Conservation (phyloP, 169 alveolate genomes). For the Theileria luwenshuni region DNA sequence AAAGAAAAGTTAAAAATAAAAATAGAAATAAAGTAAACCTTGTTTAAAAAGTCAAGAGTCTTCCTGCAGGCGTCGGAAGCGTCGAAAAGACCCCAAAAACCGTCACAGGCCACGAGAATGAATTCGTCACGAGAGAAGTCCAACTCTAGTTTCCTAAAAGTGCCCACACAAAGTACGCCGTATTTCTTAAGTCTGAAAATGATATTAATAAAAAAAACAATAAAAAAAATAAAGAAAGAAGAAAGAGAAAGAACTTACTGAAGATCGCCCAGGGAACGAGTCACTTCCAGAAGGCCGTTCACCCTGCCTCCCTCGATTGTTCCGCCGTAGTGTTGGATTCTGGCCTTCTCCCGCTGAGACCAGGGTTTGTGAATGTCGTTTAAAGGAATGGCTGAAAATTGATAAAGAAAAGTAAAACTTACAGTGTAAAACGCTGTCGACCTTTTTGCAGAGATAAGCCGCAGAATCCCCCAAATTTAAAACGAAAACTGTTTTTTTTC, state of each 20-base stretch:
- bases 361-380: conserved; percentile 96
- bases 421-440: conserved; percentile 50
- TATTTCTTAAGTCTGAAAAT: conserved; percentile 74
- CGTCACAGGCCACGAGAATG: conserved; percentile 96
- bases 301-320: conserved; percentile 94
- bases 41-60: conserved; percentile 23
- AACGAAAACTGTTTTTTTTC: conserved; percentile 66
- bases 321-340: conserved; percentile 94
- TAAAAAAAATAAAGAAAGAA: neutral
- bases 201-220: neutral
- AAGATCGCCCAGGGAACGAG: conserved; percentile 96
- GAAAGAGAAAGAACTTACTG: conserved; percentile 80
- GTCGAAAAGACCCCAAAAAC: conserved; percentile 81
- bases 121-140: conserved; percentile 85
- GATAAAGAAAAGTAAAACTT: neutral
- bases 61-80: conserved; percentile 66
- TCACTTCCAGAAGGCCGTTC: conserved; percentile 92
- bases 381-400: conserved; percentile 83
- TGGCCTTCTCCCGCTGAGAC: conserved; percentile 88
- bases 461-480: conserved; percentile 83
- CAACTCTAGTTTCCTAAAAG: conserved; percentile 71
- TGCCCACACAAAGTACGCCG: conserved; percentile 79
- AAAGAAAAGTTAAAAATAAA: neutral
- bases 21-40: too few species aligned
- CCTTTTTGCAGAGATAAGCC: conserved; percentile 74